Evolutionary conservation across 2,329 filamentous ascomycete genomes (phyloP).

Genomic region (Microcyclospora pomicola): DNA sequence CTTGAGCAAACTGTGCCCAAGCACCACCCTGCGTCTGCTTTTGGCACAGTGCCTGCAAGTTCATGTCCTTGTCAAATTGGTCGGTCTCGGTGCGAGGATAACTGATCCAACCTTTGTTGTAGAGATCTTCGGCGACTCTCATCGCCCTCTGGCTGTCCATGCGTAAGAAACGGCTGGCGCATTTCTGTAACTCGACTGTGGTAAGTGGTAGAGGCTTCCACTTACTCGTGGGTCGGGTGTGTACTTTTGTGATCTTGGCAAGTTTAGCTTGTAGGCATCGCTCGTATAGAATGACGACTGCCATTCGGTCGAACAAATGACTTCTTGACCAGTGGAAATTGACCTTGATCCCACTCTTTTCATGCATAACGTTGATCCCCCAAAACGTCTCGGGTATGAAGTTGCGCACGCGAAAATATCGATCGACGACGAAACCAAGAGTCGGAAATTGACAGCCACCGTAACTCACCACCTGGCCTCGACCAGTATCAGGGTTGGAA

Average conservation of each 20-base stretch:
- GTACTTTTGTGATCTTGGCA: slow-evolving; percentile 70
- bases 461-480: slow-evolving; percentile 25
- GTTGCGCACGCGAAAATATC: slow-evolving; percentile 85
- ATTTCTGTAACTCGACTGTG: slow-evolving; percentile 92
- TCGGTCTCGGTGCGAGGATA: slow-evolving; percentile 97
- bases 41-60: slow-evolving; percentile 63
- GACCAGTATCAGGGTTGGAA: too few relatives aligned
- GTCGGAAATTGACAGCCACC: slow-evolving; percentile 90
- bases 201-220: slow-evolving; percentile 89
- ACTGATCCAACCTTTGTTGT: slow-evolving; percentile 91
- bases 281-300: slow-evolving; percentile 71
- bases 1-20: slow-evolving; percentile 73
- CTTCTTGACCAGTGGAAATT: slow-evolving; percentile 72
- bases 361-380: slow-evolving; percentile 74
- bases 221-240: slow-evolving; percentile 83
- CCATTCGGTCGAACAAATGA: slow-evolving; percentile 76
- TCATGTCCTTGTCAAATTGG: slow-evolving; percentile 81
- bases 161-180: slow-evolving; percentile 74
- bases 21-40: slow-evolving; percentile 65
- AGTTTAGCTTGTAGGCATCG: slow-evolving; percentile 62
- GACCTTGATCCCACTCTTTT: slow-evolving; percentile 62
- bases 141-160: slow-evolving; percentile 88
- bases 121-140: slow-evolving; percentile 71
- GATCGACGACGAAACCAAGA: slow-evolving; percentile 89
- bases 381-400: slow-evolving; percentile 90